Base-by-base conservation (phyloP, 2,329 filamentous ascomycete species). In the Colletotrichum paranaense region DNA sequence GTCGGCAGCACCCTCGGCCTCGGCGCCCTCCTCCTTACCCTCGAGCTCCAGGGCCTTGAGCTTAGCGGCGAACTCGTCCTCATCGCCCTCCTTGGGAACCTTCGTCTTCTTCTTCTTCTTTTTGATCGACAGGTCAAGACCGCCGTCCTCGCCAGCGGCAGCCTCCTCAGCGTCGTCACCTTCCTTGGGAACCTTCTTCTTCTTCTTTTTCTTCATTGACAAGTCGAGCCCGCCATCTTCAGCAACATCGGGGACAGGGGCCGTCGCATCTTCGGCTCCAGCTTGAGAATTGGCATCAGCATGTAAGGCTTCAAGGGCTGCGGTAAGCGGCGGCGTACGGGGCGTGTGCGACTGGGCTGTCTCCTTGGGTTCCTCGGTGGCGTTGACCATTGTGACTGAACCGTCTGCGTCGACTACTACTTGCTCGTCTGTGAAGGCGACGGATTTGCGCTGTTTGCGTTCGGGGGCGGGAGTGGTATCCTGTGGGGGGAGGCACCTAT, bases 371-470 rank as follows among this genome's bases (percentile, higher is more conserved):
- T 94, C 93, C 80, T 93, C 91, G 78, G 90, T 88, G 77, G 92
- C 90, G 83, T 94, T 91, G 82, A 91, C 89, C 85, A 93, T 92
- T 80, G 91, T 94, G 81, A 98, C 91, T 82, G 92, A 91, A 79
- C 96, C 96, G 88, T 98, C 94, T 84, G 91, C 91, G 87, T 97
- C 94, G 83, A 98, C 95, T 79, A 98, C 92, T 77, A 94, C 90
- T 79, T 94, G 91, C 80, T 94, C 94, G 84, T 97, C 94, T 82
- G 93, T 95, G 84, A 98, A 98, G 76, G 95, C 92, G 80, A 98
- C 96, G 59, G 95, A 97, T 87, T 98, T 98, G 86, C 95, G 93
- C 80, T 93, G 91, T 84, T 94, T 95, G 81, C 90, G 89, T 79
- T 92, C 89, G 78, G 82, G 79, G 62, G 78, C 77, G 60, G 75